A percentile compares a stretch with the other conserved stretches of the same genome.
Evolutionary conservation across 2,329 filamentous ascomycete species (phyloP).

Genomic region (Atkinsonella hypoxylon): DNA sequence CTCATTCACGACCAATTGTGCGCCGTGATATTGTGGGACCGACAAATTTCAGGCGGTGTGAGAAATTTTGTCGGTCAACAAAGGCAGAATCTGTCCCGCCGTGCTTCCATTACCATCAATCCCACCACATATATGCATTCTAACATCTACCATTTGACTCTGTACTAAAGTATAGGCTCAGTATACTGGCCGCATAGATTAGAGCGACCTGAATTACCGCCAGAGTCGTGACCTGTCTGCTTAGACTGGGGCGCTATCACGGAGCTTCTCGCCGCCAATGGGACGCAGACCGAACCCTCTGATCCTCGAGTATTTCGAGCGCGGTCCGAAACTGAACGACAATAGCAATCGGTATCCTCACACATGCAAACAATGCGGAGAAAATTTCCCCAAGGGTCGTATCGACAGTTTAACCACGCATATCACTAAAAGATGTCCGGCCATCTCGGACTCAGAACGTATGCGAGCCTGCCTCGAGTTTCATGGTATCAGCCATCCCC

Average conservation of each 20-base stretch:
- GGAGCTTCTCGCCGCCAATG: constrained; percentile 38
- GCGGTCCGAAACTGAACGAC: constrained; percentile 76
- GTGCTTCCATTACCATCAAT: constrained; percentile 9
- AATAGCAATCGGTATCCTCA: constrained; percentile 87
- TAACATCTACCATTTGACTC: neutral
- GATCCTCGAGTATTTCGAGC: constrained; percentile 79
- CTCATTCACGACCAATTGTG: neutral
- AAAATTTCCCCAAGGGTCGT: constrained; percentile 81
- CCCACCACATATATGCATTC: constrained; percentile 1
- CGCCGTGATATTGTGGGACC: neutral
- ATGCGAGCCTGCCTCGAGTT: constrained; percentile 63
- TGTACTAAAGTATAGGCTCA: neutral
- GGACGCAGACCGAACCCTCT: constrained; percentile 74
- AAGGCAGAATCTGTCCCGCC: constrained; percentile 20
- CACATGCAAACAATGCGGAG: constrained; percentile 78
- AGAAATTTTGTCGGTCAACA: constrained; percentile 23
- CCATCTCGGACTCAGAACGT: constrained; percentile 61
- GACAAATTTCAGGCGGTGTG: constrained; percentile 18
- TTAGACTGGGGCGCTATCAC: constrained; percentile 12
- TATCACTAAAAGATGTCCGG: constrained; percentile 76
- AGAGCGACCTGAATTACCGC: neutral
- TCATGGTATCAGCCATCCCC: constrained; percentile 52
- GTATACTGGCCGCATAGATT: neutral
- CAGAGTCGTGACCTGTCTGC: constrained; percentile 15
- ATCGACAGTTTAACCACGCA: constrained; percentile 74